Conservation (phyloP, 805 yeast species). For the Monosporozyma aquatica region DNA sequence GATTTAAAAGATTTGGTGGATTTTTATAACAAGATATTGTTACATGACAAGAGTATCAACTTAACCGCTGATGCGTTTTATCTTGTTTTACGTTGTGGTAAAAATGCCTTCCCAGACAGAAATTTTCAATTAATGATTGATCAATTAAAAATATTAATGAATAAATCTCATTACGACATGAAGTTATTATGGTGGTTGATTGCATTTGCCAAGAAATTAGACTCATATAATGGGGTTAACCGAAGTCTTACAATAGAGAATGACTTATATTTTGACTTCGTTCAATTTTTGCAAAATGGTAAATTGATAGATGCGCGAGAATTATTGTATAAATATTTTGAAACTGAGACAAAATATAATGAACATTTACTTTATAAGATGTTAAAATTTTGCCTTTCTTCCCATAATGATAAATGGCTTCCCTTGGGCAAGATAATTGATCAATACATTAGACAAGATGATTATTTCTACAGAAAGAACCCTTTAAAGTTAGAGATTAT, state of each 20-base stretch:
- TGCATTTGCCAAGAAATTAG: conserved; percentile 2
- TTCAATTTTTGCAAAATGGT: not conserved
- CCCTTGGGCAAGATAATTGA: conserved; percentile 16
- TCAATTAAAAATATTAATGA: not conserved
- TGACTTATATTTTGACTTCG: not conserved
- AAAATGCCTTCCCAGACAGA: not conserved
- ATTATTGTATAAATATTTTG: not conserved
- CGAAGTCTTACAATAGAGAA: not conserved
- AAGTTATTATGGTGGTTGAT: conserved; percentile 1
- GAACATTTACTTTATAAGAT: conserved; percentile 16
- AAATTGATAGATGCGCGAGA: not conserved
- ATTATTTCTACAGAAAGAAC: conserved; percentile 2
- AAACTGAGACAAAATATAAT: conserved; percentile 17
- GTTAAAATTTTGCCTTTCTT: conserved; percentile 13
- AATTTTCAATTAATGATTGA: not conserved
- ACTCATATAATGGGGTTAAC: not conserved
- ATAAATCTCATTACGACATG: not conserved
- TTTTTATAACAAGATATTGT: conserved; percentile 5
- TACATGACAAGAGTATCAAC: not conserved
- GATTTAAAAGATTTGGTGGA: conserved; percentile 2
- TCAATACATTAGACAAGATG: conserved; percentile 4
- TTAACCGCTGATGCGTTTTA: not conserved
- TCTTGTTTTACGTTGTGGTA: conserved; percentile 1
- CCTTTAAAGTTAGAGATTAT: conserved; percentile 22
- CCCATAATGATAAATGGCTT: conserved; percentile 6